Evolutionary conservation across 345 rosid genomes (phyloP), one percentile per base, ranked within the genome.

Genomic region (Stellera chamaejasme): DNA sequence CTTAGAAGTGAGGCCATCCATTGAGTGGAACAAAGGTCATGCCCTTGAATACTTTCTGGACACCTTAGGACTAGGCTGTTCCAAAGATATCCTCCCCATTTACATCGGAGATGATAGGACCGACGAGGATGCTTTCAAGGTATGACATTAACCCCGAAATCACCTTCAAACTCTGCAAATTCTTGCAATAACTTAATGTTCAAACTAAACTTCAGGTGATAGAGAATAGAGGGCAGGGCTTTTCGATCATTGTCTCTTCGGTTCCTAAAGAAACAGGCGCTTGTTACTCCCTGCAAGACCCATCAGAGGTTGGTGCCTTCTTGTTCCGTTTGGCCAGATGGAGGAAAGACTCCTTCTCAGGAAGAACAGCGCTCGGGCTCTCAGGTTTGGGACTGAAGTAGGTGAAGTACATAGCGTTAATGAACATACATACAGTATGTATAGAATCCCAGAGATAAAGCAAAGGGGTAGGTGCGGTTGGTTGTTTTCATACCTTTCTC

Each of bases 91-190:
- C 25, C 66, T 80, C 10, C 86, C 86, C 0, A 0, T 83, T 15
- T 83, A 80, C 53, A 74, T 83, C 3, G 90, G 86, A 10, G 90
- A 83, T 54, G 89, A 82, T 56, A 58, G 62, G 27, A 79, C 85
- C 0, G 85, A 82, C 47, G 90, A 83, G 66, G 86, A 83, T 59
- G 86, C 90, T 19, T 83, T 83, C 55, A 66, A 78, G 84, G 85
- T 78, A 64, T 3, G 6, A 27, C 10, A 45, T 12, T 50, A 50
- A 15, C 39, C 39, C 9, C 3, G 3, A 32, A 32, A 32, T 4
- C 9, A 5, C 39, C 39, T 2, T 2, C 39, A 32, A 32, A 5
- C 39, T 32, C 39, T 2, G 39, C 39, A 32, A 32, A 8, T 32
- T 0, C 23, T 32, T 32, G 9, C 39, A 32, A 32, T 32, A 32